Conservation (phyloP, 2,329 filamentous ascomycete species). For the Paecilomyces sp. region DNA sequence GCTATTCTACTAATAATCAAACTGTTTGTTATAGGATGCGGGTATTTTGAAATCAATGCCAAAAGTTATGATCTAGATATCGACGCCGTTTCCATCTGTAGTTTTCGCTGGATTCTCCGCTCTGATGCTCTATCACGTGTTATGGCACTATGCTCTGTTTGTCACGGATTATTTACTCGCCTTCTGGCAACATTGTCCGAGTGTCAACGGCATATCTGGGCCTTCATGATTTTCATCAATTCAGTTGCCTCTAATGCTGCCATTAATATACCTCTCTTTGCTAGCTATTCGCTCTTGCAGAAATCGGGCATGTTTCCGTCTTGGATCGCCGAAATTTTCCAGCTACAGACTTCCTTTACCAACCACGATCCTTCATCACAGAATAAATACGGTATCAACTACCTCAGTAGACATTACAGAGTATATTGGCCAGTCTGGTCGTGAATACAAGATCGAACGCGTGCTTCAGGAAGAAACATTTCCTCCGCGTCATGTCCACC, state of each 20-base stretch:
- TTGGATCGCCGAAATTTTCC: neutral
- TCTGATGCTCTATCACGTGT: no score
- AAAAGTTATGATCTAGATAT: no score
- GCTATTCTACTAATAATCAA: no score
- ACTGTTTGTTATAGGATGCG: no score
- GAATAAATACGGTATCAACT: constrained; percentile 9
- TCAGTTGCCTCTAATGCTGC: constrained; percentile 6
- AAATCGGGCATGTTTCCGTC: constrained; percentile 4
- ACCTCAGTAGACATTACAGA: constrained; percentile 1
- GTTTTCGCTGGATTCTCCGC: no score
- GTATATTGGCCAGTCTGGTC: constrained; percentile 11
- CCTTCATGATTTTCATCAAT: neutral
- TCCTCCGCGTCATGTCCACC: constrained; percentile 8
- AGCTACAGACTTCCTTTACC: neutral
- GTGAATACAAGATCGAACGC: constrained; percentile 11
- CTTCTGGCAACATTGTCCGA: neutral
- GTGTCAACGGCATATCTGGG: neutral
- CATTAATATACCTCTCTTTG: constrained; percentile 3
- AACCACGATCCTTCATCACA: constrained; percentile 8
- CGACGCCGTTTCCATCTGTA: no score
- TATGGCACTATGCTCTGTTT: no score
- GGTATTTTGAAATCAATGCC: no score
- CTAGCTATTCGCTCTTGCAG: neutral
- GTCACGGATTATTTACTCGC: no score
- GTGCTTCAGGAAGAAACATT: constrained; percentile 12